These are phyloP conservation scores for Coemansia sp. DNA, from an alignment of 192 early-diverging fungal species.

Conservation along the genomic window DNA sequence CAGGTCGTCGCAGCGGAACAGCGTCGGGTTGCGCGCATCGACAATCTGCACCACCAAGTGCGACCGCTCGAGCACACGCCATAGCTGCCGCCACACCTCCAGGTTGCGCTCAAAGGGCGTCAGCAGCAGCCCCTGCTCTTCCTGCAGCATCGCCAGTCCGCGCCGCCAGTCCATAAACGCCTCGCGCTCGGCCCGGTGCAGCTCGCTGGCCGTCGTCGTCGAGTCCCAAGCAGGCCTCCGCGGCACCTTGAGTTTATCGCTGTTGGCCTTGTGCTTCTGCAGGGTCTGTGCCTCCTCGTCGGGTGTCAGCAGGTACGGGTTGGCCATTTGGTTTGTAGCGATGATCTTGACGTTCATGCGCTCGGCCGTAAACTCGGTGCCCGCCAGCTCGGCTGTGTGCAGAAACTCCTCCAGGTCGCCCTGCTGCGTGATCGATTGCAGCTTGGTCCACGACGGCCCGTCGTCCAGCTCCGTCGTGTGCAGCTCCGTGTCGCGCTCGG, in stretches of 20 bases:
- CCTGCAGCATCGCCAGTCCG: conserved; percentile 79
- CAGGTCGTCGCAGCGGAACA: conserved; percentile 88
- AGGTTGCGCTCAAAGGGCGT: conserved; percentile 99
- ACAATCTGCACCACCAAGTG: conserved; percentile 98
- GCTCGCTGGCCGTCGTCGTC: conserved; percentile 72
- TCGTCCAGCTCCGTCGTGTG: conserved; percentile 87
- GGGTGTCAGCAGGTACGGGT: conserved; percentile 78
- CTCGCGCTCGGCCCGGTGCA: conserved; percentile 80
- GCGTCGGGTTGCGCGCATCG: conserved; percentile 91
- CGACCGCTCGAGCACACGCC: conserved; percentile 97
- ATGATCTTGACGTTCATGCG: conserved; percentile 78
- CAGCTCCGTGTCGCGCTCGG: conserved; percentile 48
- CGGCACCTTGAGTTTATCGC: conserved; percentile 77
- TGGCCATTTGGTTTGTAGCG: conserved; percentile 57
- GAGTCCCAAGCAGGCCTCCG: conserved; percentile 86
- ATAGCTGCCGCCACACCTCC: conserved; percentile 98
- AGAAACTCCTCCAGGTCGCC: conserved; percentile 97
- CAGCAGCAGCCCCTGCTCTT: conserved; percentile 87
- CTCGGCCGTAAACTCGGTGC: conserved; percentile 85
- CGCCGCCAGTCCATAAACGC: conserved; percentile 92
- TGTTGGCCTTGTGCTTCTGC: conserved; percentile 71
- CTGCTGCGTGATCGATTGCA: conserved; percentile 96
- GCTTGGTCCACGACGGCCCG: conserved; percentile 75
- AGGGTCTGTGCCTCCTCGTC: conserved; percentile 76
- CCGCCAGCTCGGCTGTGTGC: conserved; percentile 90